These are phyloP conservation scores for Kingdonia uniflora DNA, from an alignment of 164 flowering plant genomes.

Conservation along the genomic window DNA sequence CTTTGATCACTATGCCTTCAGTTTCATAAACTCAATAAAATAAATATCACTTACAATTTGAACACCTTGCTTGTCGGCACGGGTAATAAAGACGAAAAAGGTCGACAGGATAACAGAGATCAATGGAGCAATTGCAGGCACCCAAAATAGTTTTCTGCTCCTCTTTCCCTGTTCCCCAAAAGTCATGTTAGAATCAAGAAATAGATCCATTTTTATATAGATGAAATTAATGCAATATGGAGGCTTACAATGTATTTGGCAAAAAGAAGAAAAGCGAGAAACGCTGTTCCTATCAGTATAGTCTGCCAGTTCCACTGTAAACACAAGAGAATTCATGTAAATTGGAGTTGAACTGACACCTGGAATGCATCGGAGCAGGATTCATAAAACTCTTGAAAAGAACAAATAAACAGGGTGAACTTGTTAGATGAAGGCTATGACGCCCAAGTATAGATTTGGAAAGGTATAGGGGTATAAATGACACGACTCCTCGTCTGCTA, in stretches of 20 bases:
- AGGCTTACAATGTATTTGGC: slow-evolving; percentile 70
- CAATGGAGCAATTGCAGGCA: slow-evolving; percentile 85
- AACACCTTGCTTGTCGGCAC: slow-evolving; percentile 77
- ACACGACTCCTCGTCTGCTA: too few species aligned
- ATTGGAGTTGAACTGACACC: too few species aligned
- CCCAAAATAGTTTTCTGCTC: slow-evolving; percentile 80
- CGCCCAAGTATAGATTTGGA: too few species aligned
- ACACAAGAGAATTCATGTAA: too few species aligned
- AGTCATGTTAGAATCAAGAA: slow-evolving; percentile 10
- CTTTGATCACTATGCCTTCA: neutral
- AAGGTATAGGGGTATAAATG: too few species aligned
- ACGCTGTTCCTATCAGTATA: slow-evolving; percentile 54
- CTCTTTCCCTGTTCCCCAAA: slow-evolving; percentile 57
- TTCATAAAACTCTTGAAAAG: too few species aligned
- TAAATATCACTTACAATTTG: slow-evolving; percentile 44
- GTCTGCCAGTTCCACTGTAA: slow-evolving; percentile 99
- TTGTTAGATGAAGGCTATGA: too few species aligned
- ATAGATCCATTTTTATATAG: neutral
- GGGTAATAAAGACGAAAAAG: slow-evolving; percentile 71
- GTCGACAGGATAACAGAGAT: slow-evolving; percentile 75
- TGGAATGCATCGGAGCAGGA: too few species aligned
- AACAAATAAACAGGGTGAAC: too few species aligned
- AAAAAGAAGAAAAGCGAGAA: slow-evolving; percentile 57
- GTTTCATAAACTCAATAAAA: neutral
- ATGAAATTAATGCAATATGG: too few species aligned